These are phyloP conservation scores for Lenwebbia sp. DNA, from an alignment of 345 rosid species.

Conservation along the genomic window DNA sequence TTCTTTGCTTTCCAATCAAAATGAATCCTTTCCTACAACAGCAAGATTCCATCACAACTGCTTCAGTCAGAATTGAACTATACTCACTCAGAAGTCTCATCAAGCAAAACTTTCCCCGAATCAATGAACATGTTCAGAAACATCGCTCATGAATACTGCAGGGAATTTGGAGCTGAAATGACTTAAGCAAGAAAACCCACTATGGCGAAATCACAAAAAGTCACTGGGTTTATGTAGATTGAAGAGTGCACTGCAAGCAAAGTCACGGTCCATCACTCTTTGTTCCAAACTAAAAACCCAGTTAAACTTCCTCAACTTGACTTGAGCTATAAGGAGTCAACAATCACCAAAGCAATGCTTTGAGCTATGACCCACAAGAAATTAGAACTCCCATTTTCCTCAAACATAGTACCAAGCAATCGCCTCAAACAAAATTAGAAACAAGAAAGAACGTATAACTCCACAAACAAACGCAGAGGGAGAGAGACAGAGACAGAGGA, in stretches of 20 bases:
- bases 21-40: not conserved
- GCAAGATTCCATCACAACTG: not conserved
- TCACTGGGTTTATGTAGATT: not conserved
- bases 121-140: not conserved
- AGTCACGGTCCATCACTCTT: not conserved
- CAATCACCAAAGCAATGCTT: not conserved
- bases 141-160: not conserved
- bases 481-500: not conserved
- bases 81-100: not conserved
- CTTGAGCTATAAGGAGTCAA: not conserved
- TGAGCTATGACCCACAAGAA: not conserved
- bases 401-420: not conserved
- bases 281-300: not conserved
- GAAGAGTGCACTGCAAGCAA: not conserved
- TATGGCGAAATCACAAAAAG: not conserved
- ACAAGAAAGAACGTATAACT: not conserved
- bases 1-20: not conserved
- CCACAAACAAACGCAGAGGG: not conserved
- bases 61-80: not conserved
- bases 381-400: not conserved
- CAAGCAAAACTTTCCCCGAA: not conserved
- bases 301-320: not conserved
- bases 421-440: not conserved
- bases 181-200: not conserved
- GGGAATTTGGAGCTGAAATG: not conserved